Percentiles rank a stretch among this genome's conserved stretches.
phyloP scores from a whole-genome alignment of 805 yeast genomes.

The Suhomyces tanzawaensis region DNA sequence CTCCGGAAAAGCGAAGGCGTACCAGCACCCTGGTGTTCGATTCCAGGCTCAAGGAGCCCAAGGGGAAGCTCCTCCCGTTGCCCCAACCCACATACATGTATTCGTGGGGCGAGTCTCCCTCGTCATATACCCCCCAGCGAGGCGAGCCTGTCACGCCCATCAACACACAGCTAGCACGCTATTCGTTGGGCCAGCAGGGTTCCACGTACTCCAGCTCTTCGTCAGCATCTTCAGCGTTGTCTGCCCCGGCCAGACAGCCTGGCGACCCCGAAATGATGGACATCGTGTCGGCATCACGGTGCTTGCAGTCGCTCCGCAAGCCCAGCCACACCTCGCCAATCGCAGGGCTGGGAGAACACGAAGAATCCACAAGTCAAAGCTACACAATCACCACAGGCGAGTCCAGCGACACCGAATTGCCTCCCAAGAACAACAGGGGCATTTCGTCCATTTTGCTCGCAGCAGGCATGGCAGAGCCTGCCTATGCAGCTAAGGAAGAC shows the following conservation, averaged over 20 bases:
- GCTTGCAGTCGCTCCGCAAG: conserved; percentile 29
- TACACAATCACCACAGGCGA: not conserved
- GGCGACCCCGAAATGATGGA: conserved; percentile 23
- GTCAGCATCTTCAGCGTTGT: not conserved
- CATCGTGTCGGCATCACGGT: conserved; percentile 35
- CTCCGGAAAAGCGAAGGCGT: not conserved
- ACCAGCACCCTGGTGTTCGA: conserved; percentile 1
- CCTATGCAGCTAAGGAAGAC: conserved; percentile 4
- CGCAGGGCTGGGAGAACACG: not conserved
- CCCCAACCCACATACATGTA: conserved; percentile 2
- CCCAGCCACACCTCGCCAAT: conserved; percentile 12
- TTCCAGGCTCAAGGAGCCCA: not conserved
- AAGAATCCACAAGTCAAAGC: conserved; percentile 1
- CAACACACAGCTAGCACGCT: not conserved
- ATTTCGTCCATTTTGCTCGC: conserved; percentile 33
- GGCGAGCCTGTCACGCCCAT: conserved; percentile 5
- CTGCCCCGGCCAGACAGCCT: not conserved
- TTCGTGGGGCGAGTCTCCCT: not conserved
- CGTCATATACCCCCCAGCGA: conserved; percentile 2
- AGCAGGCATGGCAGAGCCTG: conserved; percentile 17
- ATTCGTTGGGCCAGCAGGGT: too few relatives aligned
- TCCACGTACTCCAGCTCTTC: not conserved
- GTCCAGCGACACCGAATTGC: too few relatives aligned
- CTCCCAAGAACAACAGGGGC: conserved; percentile 17
- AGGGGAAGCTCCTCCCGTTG: conserved; percentile 2